phyloP scores from a whole-genome alignment of 1,284 basidiomycete species.

The Cryptococcus jaspeensis region DNA sequence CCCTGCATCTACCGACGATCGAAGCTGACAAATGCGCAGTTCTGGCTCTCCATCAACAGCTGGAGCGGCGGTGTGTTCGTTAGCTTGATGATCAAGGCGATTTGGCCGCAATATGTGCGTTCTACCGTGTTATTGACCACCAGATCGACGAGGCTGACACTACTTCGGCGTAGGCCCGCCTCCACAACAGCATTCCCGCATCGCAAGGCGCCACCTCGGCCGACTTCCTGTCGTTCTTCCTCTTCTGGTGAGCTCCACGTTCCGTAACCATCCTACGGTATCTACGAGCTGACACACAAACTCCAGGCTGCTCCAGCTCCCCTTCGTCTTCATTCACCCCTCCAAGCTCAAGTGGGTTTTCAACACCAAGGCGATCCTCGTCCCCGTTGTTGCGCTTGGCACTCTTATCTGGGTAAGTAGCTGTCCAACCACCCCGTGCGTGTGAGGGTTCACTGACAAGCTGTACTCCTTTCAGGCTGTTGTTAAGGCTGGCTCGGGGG shows the following conservation, averaged over 20 bases:
- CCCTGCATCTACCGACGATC: too few species aligned
- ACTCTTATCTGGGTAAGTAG: slow-evolving; percentile 65
- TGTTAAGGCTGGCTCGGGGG: slow-evolving; percentile 64
- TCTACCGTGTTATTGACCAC: too few species aligned
- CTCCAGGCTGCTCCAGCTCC: slow-evolving; percentile 47
- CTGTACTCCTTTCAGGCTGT: slow-evolving; percentile 59
- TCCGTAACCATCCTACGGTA: too few species aligned
- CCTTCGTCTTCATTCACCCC: slow-evolving; percentile 72
- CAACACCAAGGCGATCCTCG: slow-evolving; percentile 62
- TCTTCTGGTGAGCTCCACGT: slow-evolving; percentile 64
- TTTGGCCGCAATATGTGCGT: slow-evolving; percentile 64
- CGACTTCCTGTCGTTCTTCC: slow-evolving; percentile 64
- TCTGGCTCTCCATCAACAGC: slow-evolving; percentile 64
- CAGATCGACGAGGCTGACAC: too few species aligned
- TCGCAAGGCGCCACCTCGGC: slow-evolving; percentile 64
- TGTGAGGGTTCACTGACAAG: slow-evolving; percentile 39
- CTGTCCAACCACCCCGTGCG: slow-evolving; percentile 54
- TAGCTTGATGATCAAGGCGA: slow-evolving; percentile 67
- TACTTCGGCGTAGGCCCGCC: slow-evolving; percentile 40
- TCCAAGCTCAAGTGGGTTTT: slow-evolving; percentile 72
- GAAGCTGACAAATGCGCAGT: too few species aligned
- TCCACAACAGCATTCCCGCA: slow-evolving; percentile 64
- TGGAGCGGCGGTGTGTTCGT: slow-evolving; percentile 36
- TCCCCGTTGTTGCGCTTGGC: slow-evolving; percentile 66
- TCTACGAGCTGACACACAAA: background rate